Base-by-base conservation (phyloP, 306 rosid genomes). In the Parietaria judaica region DNA sequence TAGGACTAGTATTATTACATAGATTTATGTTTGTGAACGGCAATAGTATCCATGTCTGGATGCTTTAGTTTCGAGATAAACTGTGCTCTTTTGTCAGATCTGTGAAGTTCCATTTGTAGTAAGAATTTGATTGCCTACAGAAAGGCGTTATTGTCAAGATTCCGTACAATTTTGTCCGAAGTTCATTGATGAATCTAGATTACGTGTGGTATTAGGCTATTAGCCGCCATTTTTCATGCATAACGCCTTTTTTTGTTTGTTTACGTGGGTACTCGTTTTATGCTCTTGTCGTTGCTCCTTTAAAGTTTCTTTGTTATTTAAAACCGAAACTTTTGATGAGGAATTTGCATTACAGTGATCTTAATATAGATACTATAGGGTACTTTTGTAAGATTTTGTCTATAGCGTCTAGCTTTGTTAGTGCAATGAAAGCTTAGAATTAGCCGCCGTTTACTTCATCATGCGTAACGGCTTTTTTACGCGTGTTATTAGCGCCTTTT, bases 31-130 rank as follows among this genome's bases (percentile, higher is more conserved):
- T 41, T 41, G 45, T 41, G 45, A 41, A 5, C 45, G 9, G 45
- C 45, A 8, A 41, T 41, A 5, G 45, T 41, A 41, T 41, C 45
- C 45, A 41, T 41, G 5, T 50, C 54, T 11, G n/a, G 54, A 11
- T 50, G 39, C 6, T 56, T 56, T 35, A 56, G 61, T 56, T 41
- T 56, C 45, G 37, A 56, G 54, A 50, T 50, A 50, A 17, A 13
- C 3, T 50, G 54, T 14, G 9, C 14, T 50, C 54, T 8, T 50
- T 15, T 50, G 17, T 50, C 16, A 16, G 54, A 12, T 50, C n/a
- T 13, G 8, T 50, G 31, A 50, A 50, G 16, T 50, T 2, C 14
- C 6, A 14, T n/a, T 41, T 41, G 45, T 41, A 41, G 45, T 41
- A 41, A 41, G 45, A 41, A 5, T 41, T 41, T 8, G 45, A 41